Conservation (phyloP, 2,329 filamentous ascomycete genomes). For the Fusarium beomiforme region DNA sequence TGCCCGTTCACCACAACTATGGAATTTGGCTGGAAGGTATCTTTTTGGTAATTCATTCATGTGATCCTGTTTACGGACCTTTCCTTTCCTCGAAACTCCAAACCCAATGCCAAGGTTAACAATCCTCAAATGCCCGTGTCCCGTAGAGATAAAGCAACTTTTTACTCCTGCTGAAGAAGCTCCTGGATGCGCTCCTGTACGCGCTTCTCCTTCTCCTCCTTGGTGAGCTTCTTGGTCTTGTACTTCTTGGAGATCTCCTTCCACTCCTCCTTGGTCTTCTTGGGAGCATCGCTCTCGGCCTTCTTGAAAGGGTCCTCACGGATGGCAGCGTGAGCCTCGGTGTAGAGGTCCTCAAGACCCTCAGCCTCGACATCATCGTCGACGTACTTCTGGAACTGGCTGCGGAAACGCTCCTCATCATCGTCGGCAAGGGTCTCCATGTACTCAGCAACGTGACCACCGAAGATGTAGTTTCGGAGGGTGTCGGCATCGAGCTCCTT, state of each 20-base stretch:
- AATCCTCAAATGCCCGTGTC: conserved; percentile 43
- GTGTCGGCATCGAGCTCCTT: conserved; percentile 98
- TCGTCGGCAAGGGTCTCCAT: conserved; percentile 99
- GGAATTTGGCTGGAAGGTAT: conserved; percentile 47
- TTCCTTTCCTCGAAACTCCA: conserved; percentile 52
- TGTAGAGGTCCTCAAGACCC: conserved; percentile 95
- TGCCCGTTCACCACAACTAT: conserved; percentile 45
- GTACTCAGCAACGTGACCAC: conserved; percentile 98
- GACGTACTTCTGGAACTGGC: conserved; percentile 97
- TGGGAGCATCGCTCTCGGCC: conserved; percentile 75
- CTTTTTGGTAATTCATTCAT: conserved; percentile 51
- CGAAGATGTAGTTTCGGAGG: conserved; percentile 99
- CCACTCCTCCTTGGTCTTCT: conserved; percentile 98
- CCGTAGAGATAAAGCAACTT: conserved; percentile 37
- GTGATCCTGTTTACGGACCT: conserved; percentile 48
- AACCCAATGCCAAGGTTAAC: conserved; percentile 49
- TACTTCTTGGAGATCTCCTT: conserved; percentile 95
- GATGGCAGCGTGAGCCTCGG: conserved; percentile 94
- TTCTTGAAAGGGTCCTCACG: conserved; percentile 99
- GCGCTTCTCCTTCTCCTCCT: conserved; percentile 82
- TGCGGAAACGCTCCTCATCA: conserved; percentile 99
- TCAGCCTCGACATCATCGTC: conserved; percentile 97
- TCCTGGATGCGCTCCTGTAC: conserved; percentile 93
- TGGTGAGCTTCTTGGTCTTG: conserved; percentile 79
- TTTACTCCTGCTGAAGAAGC: conserved; percentile 67